These are phyloP conservation scores for Cerrena zonata DNA, from an alignment of 1,284 basidiomycete species.

Conservation along the genomic window DNA sequence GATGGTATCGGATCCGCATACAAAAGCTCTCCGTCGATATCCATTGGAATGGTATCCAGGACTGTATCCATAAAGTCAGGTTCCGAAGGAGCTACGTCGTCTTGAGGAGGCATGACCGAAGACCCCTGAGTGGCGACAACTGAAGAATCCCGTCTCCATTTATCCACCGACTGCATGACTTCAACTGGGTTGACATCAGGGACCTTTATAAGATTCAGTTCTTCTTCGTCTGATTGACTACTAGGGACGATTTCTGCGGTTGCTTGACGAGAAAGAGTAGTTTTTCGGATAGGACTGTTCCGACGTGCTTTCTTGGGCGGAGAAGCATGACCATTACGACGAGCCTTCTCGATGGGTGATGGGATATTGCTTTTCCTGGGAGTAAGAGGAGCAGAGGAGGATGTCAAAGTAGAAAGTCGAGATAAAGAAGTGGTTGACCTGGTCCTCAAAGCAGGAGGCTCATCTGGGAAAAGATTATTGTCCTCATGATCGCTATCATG, in stretches of 20 bases:
- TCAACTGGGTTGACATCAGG: constrained; percentile 23
- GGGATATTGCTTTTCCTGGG: constrained; percentile 3
- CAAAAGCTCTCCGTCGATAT: neutral
- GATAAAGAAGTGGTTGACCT: neutral
- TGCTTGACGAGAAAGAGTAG: constrained; percentile 12
- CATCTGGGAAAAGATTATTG: neutral
- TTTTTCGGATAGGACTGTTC: constrained; percentile 11
- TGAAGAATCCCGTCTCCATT: constrained; percentile 34
- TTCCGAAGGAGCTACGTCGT: neutral
- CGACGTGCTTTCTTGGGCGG: constrained; percentile 18
- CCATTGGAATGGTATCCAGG: neutral
- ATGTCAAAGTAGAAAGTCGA: constrained; percentile 1
- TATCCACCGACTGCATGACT: constrained; percentile 35
- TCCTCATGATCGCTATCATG: constrained; percentile 10
- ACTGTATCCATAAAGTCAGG: neutral
- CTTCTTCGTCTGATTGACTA: constrained; percentile 64
- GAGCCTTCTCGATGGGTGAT: neutral
- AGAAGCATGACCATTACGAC: constrained; percentile 1
- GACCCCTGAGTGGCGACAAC: constrained; percentile 5
- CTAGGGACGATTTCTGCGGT: constrained; percentile 47
- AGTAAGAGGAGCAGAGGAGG: constrained; percentile 1
- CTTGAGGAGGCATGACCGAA: neutral
- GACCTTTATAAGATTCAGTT: constrained; percentile 27
- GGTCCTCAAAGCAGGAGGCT: neutral
- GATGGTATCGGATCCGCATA: neutral